Evolutionary conservation across 176 grass and related monocot species (phyloP).

Genomic region (Saccharum officinarum): DNA sequence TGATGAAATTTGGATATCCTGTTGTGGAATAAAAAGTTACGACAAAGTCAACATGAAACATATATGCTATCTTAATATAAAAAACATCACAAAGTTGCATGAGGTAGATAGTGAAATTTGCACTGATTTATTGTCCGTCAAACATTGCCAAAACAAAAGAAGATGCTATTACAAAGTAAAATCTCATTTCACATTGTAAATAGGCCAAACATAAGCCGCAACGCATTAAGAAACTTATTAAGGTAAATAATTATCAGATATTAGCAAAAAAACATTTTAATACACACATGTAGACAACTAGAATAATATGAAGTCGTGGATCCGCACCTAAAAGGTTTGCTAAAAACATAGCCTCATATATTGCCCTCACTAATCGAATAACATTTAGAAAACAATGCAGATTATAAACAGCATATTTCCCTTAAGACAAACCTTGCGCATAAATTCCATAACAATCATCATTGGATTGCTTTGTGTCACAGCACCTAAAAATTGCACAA

Average conservation of each 20-base stretch:
- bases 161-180: neutral
- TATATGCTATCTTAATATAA: neutral
- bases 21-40: too few species aligned
- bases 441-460: slow-evolving; percentile 99
- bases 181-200: neutral
- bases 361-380: neutral
- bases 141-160: slow-evolving; percentile 2
- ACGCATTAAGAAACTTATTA: slow-evolving; percentile 2
- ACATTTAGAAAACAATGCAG: neutral
- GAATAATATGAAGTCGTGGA: neutral
- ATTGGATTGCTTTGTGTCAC: slow-evolving; percentile 98
- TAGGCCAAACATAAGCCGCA: neutral
- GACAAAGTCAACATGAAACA: neutral
- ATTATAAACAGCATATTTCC: neutral
- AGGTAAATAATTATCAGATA: neutral
- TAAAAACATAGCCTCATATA: neutral
- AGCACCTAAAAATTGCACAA: slow-evolving; percentile 96
- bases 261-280: slow-evolving; percentile 4
- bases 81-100: neutral
- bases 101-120: neutral
- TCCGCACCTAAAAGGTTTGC: neutral
- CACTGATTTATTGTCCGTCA: neutral
- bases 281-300: slow-evolving; percentile 3
- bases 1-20: too few species aligned
- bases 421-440: slow-evolving; percentile 79